A percentile compares a stretch with the other conserved stretches of the same genome.
phyloP scores from a whole-genome alignment of 2,329 filamentous ascomycete genomes.

The Trichoderma arundinaceum region DNA sequence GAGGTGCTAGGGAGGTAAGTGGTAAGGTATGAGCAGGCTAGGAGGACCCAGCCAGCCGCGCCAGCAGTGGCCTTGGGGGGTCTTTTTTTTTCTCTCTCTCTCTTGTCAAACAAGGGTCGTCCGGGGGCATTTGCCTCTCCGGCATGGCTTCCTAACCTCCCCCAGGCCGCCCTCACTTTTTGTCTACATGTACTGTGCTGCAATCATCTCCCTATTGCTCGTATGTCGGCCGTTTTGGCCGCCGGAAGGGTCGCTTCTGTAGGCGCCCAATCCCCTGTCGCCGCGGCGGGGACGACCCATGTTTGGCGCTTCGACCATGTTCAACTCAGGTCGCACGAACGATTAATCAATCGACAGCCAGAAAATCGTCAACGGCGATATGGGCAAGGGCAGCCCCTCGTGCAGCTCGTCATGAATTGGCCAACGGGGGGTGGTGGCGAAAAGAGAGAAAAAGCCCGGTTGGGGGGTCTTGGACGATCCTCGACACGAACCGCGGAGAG shows the following conservation, averaged over 20 bases:
- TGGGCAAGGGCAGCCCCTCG: constrained; percentile 14
- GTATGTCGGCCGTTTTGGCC: constrained; percentile 28
- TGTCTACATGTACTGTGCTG: constrained; percentile 9
- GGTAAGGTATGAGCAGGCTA: constrained; percentile 24
- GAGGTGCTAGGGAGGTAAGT: constrained; percentile 3
- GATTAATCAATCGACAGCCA: constrained; percentile 29
- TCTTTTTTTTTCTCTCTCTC: not conserved
- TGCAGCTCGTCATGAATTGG: not conserved
- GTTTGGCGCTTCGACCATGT: constrained; percentile 29
- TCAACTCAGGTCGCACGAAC: constrained; percentile 33
- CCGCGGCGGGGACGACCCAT: constrained; percentile 21
- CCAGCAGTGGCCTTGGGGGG: constrained; percentile 4
- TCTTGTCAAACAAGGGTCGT: constrained; percentile 1
- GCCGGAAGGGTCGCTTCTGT: constrained; percentile 30
- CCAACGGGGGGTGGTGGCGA: constrained; percentile 38
- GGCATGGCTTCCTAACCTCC: constrained; percentile 16
- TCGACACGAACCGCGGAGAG: not conserved
- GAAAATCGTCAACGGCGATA: constrained; percentile 26
- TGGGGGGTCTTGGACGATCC: constrained; percentile 32
- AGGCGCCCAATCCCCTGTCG: constrained; percentile 29
- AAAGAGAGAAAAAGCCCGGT: constrained; percentile 34
- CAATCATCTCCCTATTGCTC: constrained; percentile 1
- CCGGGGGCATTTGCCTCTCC: constrained; percentile 5
- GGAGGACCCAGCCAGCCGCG: not conserved
- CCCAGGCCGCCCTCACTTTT: constrained; percentile 2